These are phyloP conservation scores for Amanita jacksonii DNA, from an alignment of 768 basidiomycete genomes.

Conservation along the genomic window DNA sequence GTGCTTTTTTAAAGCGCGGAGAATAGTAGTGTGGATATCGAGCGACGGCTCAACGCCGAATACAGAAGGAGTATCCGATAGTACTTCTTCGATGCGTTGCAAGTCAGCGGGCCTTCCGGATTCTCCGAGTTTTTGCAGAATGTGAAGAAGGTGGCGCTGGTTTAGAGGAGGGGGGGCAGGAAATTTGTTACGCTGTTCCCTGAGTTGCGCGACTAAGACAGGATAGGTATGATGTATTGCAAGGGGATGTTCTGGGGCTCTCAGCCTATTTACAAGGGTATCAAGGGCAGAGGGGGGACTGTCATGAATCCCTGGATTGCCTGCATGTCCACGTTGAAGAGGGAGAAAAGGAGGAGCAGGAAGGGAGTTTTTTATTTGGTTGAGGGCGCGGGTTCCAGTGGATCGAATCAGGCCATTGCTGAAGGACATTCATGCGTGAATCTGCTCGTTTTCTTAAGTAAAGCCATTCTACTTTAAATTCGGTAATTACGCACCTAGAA, in stretches of 20 bases:
- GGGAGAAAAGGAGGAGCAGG: conserved; percentile 12
- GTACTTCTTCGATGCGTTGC: conserved; percentile 42
- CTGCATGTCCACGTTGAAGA: conserved; percentile 10
- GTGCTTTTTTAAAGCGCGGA: conserved; percentile 37
- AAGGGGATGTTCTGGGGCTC: conserved; percentile 10
- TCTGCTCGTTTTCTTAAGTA: too few species aligned
- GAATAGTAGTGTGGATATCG: conserved; percentile 39
- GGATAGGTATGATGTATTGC: conserved; percentile 9
- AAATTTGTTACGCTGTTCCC: conserved; percentile 10
- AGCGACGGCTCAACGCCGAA: conserved; percentile 36
- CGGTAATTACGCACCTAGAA: too few species aligned
- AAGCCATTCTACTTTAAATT: too few species aligned
- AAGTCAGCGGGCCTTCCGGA: conserved; percentile 47
- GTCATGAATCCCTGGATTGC: conserved; percentile 8
- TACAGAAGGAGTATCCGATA: conserved; percentile 36
- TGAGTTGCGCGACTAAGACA: conserved; percentile 16
- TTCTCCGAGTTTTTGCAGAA: conserved; percentile 36
- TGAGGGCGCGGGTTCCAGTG: conserved; percentile 18
- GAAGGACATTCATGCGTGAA: conserved; percentile 59
- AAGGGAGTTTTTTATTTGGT: conserved; percentile 12
- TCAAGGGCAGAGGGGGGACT: conserved; percentile 4
- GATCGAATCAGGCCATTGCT: conserved; percentile 32
- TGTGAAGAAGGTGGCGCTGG: conserved; percentile 24
- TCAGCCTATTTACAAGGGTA: conserved; percentile 20
- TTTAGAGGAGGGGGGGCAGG: conserved; percentile 18